Base-by-base conservation (phyloP, 2,329 filamentous ascomycete species). In the Ceratocystis huliohia region DNA sequence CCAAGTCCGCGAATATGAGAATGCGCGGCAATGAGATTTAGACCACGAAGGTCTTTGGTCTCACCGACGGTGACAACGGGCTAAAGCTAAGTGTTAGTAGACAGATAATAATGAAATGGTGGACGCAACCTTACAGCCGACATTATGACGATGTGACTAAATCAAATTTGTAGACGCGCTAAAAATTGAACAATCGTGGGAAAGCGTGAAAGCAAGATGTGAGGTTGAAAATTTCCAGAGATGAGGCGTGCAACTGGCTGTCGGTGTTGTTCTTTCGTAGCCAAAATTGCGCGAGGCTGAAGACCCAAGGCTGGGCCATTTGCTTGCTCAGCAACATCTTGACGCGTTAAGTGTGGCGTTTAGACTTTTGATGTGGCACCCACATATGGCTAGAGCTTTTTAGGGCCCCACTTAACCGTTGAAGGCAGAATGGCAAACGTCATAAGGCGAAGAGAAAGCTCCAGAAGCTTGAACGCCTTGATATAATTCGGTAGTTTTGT, bases 1-100 rank as follows among this genome's bases (percentile, higher is more conserved):
- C 94, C 94, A 41, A 99, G 85, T 61, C 94, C 94, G 73, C 92
- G 89, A 74, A 99, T 96, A 77, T 99, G 94, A 67, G 94, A 99
- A 80, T 99, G 94, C 68, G 94, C 93, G 69, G 94, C 94, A 76
- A 99, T 96, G 78, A 99, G 88, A 78, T 96, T 97, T 74, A 99
- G 86, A 70, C 92, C 92, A 72, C 92, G 88, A 75, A 97, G 88
- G 84, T 97, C 93, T 79, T 94, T 96, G 77, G 85, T 89, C 82
- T 97, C 93, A 74, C 91, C 89, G 76, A 97, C 86, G 73, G 94
- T 97, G 74, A 85, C 78, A 69, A 85, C 80, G 70, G 81, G 81
- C 82, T 85, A 70, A 61, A 69, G 28, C 13, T 4, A 5, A 37
- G 65, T 65, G 64, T 69, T 61, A 68, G 71, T 50, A 41, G 33